These are phyloP conservation scores for Fraxinus pennsylvanica DNA, from an alignment of 257 asterid genomes.

Conservation along the genomic window DNA sequence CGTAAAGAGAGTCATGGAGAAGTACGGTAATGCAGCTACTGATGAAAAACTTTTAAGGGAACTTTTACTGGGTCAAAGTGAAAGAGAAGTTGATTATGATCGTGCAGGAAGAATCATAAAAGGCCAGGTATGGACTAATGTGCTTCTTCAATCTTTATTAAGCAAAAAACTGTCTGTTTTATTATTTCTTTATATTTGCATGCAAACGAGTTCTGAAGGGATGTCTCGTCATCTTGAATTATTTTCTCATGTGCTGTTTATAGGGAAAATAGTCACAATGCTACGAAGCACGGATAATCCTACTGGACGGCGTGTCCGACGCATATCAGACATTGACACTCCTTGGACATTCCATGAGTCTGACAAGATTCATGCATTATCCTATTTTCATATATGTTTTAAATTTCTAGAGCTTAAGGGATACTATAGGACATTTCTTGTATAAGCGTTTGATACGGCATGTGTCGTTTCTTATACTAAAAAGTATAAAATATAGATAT, in stretches of 20 bases:
- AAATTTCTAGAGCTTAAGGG: no score
- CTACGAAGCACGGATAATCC: no score
- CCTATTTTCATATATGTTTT: no score
- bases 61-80: constrained; percentile 90
- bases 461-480: no score
- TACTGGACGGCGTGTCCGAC: no score
- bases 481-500: no score
- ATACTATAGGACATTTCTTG: no score
- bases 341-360: no score
- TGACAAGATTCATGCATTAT: no score
- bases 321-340: no score
- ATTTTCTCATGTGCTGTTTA: neutral
- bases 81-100: constrained; percentile 85
- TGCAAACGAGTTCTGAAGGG: neutral
- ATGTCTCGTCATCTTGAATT: neutral
- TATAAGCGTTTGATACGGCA: no score
- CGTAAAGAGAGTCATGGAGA: constrained; percentile 87
- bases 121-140: constrained; percentile 72
- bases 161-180: neutral
- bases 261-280: neutral
- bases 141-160: neutral
- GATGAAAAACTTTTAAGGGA: constrained; percentile 84
- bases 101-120: constrained; percentile 93
- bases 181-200: neutral
- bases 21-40: constrained; percentile 93